A percentile compares a stretch with the other conserved stretches of the same genome.
phyloP scores from a whole-genome alignment of 2,329 filamentous ascomycete species.

The Plenodomus lindquistii region DNA sequence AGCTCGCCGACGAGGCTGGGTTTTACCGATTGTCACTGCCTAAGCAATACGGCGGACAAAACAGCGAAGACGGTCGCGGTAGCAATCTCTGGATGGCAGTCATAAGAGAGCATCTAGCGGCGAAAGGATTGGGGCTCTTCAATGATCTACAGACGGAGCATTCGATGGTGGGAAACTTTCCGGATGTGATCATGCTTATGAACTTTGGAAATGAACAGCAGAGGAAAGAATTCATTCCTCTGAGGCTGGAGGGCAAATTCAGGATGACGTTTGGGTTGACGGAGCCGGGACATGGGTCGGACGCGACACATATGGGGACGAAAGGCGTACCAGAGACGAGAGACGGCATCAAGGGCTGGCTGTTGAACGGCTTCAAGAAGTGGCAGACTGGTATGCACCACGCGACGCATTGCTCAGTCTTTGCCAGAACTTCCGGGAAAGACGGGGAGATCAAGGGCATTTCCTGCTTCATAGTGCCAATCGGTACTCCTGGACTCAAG shows the following conservation, averaged over 20 bases:
- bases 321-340: constrained; percentile 51
- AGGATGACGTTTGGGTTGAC: constrained; percentile 65
- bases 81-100: constrained; percentile 67
- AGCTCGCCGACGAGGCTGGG: constrained; percentile 61
- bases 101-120: constrained; percentile 62
- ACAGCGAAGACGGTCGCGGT: constrained; percentile 47
- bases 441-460: constrained; percentile 60
- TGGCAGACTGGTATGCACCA: constrained; percentile 68
- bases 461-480: constrained; percentile 63
- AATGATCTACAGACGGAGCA: constrained; percentile 69
- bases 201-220: constrained; percentile 62
- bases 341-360: constrained; percentile 53
- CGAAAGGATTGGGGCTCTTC: constrained; percentile 63
- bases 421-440: constrained; percentile 61
- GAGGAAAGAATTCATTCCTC: constrained; percentile 57
- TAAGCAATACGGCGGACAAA: constrained; percentile 58
- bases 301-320: constrained; percentile 66
- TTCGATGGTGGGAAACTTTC: constrained; percentile 65
- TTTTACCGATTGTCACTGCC: constrained; percentile 65
- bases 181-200: constrained; percentile 64
- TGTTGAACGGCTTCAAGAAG: constrained; percentile 64
- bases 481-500: constrained; percentile 55
- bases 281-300: constrained; percentile 64
- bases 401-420: constrained; percentile 65
- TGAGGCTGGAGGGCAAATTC: constrained; percentile 58